These are phyloP conservation scores for Rhizophagus prolifer DNA, from an alignment of 192 early-diverging fungal genomes.

Conservation along the genomic window DNA sequence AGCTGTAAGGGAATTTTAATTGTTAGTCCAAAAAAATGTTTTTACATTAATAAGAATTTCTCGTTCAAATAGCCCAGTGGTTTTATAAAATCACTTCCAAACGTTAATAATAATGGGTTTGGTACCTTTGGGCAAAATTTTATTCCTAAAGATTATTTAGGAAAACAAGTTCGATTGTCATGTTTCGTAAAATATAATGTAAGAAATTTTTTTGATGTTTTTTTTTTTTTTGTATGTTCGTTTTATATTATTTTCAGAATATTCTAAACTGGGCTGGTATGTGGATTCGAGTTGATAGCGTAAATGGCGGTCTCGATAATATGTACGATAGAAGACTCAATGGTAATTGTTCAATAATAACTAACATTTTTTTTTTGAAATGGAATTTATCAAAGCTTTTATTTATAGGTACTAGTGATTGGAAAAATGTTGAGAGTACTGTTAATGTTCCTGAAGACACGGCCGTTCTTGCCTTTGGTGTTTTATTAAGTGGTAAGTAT, in stretches of 20 bases:
- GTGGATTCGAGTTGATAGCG: constrained; percentile 2
- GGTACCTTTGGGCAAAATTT: not conserved
- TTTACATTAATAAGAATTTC: too few species aligned
- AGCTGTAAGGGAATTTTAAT: too few species aligned
- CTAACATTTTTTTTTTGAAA: too few species aligned
- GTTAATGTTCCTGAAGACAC: not conserved
- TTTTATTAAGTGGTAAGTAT: not conserved
- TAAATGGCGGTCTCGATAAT: not conserved
- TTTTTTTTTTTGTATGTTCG: too few species aligned
- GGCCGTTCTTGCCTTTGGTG: not conserved
- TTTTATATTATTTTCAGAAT: not conserved
- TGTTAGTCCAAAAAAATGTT: too few species aligned
- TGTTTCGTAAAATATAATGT: not conserved
- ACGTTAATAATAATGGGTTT: not conserved
- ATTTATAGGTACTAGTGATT: constrained; percentile 1
- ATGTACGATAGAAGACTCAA: not conserved
- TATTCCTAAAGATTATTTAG: not conserved
- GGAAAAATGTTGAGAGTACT: not conserved
- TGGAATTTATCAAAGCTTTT: not conserved
- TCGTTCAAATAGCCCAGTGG: not conserved
- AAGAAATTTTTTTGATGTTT: not conserved
- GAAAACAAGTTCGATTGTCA: not conserved
- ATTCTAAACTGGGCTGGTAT: not conserved
- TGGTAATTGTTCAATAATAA: not conserved
- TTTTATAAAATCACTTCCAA: not conserved